Evolutionary conservation across 2,329 filamentous ascomycete species (phyloP).

Genomic region (Pseudopithomyces maydicus): DNA sequence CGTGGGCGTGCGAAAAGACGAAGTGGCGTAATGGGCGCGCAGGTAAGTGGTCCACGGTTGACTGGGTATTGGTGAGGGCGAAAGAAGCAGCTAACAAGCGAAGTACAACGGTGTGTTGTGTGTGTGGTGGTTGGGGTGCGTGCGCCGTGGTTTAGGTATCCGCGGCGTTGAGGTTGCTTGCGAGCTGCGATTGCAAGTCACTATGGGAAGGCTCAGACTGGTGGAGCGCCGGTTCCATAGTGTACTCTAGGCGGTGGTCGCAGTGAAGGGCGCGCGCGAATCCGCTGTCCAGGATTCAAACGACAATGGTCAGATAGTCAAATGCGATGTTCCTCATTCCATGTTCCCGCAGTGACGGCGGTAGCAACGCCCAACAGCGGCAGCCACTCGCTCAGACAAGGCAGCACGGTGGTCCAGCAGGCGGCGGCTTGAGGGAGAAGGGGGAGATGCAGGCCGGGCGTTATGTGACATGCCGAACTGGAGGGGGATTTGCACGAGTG

Average conservation of each 20-base stretch:
- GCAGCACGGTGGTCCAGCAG: background rate
- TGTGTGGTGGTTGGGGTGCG: background rate
- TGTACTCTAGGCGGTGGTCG: slow-evolving; percentile 10
- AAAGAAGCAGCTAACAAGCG: background rate
- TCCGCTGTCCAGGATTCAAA: background rate
- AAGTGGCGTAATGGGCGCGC: background rate
- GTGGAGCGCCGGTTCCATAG: slow-evolving; percentile 42
- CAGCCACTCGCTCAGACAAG: slow-evolving; percentile 3
- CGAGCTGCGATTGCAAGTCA: slow-evolving; percentile 40
- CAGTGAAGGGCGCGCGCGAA: background rate
- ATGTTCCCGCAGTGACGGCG: slow-evolving; percentile 26
- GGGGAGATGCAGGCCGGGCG: background rate
- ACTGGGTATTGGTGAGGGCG: background rate
- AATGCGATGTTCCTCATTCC: slow-evolving; percentile 19
- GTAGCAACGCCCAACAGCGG: background rate
- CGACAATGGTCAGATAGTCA: slow-evolving; percentile 12
- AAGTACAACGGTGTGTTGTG: background rate
- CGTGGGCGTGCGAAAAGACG: background rate
- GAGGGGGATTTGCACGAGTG: background rate
- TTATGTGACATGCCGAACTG: background rate
- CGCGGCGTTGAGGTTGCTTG: slow-evolving; percentile 17
- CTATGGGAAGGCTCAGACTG: slow-evolving; percentile 44
- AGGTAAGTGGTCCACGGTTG: background rate
- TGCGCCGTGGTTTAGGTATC: slow-evolving; percentile 8
- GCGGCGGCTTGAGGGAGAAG: background rate